Percentiles rank a stretch among this genome's conserved stretches.
Conservation (phyloP, 176 grass and related monocot genomes). For the Metroxylon sagu region DNA sequence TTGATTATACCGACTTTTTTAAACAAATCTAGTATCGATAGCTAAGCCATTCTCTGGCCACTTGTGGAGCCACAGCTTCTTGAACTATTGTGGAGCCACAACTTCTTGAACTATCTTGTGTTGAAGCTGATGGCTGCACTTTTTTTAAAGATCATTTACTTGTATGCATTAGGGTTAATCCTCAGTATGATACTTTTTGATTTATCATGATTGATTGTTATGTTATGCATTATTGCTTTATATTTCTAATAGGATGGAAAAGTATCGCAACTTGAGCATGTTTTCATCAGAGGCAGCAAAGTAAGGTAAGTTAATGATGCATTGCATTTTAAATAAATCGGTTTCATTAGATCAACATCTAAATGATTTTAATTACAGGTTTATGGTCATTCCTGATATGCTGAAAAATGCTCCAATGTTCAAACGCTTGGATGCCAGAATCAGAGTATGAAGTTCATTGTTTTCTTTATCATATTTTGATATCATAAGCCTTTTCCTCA, state of each 20-base stretch:
- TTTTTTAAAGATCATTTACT: too few species aligned
- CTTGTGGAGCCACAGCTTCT: too few species aligned
- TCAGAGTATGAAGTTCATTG: slow-evolving; percentile 20
- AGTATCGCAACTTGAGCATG: slow-evolving; percentile 61
- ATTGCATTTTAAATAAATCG: background rate
- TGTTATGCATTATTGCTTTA: background rate
- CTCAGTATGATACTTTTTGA: too few species aligned
- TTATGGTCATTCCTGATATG: slow-evolving; percentile 76
- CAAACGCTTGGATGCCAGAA: slow-evolving; percentile 49
- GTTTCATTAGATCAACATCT: background rate
- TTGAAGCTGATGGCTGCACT: too few species aligned
- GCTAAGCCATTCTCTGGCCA: too few species aligned
- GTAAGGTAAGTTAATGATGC: slow-evolving; percentile 32
- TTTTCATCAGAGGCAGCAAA: slow-evolving; percentile 58
- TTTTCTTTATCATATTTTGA: background rate
- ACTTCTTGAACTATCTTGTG: too few species aligned
- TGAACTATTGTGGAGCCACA: too few species aligned
- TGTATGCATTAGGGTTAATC: too few species aligned
- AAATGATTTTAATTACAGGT: slow-evolving; percentile 26
- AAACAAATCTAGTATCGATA: too few species aligned
- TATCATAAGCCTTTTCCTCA: background rate
- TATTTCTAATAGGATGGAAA: slow-evolving; percentile 36
- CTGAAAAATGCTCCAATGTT: slow-evolving; percentile 69
- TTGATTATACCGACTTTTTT: too few species aligned
- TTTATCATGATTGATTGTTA: background rate